Base-by-base conservation (phyloP, 2,329 filamentous ascomycete genomes). In the Monilinia laxa region DNA sequence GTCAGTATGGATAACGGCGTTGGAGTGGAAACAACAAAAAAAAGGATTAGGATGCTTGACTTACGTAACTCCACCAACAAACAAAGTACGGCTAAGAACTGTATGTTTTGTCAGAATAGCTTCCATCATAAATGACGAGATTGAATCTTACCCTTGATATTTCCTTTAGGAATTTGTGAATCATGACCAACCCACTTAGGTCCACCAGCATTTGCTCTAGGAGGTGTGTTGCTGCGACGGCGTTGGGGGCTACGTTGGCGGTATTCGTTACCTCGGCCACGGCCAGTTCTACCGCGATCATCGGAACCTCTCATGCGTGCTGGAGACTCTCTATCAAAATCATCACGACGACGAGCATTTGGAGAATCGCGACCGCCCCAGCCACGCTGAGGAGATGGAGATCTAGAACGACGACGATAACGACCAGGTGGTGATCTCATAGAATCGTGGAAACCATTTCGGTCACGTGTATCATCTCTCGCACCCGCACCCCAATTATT, bases 11-110 rank as follows among this genome's bases (percentile, higher is more conserved):
- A 59, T 14, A 35, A 38, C 4, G 40, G 23, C 35, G 5, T 65
- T 65, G 64, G 53, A 65, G 31, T 35, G 7, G 31, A 35, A 35
- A 35, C 31, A 67, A 57, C 58, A 66, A 55, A 38, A 54, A 55
- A 45, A 65, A n/a, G n/a, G n/a, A 51, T 11, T 35, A 25, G 38
- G 16, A 45, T 16, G 40, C 7, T 38, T 60, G 45, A 86, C 89
- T 86, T 84, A 91, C 84, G 89, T 96, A 70, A 97, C 95, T 76
- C 95, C 95, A 71, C 95, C 95, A 74, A 99, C 93, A 77, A 99
- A 99, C 16, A 99, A 85, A 18, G 95, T 99, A 74, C 95, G 88
- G 79, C 94, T 98, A 68, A 96, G 83, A 38, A 99, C 95, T 83
- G 73, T 67, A 68, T 40, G 25, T 45, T 55, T 53, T 59, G 69